A percentile compares a stretch with the other conserved stretches of the same genome.
Conservation (phyloP, 2,329 filamentous ascomycete species). For the Stylonectria norvegica region DNA sequence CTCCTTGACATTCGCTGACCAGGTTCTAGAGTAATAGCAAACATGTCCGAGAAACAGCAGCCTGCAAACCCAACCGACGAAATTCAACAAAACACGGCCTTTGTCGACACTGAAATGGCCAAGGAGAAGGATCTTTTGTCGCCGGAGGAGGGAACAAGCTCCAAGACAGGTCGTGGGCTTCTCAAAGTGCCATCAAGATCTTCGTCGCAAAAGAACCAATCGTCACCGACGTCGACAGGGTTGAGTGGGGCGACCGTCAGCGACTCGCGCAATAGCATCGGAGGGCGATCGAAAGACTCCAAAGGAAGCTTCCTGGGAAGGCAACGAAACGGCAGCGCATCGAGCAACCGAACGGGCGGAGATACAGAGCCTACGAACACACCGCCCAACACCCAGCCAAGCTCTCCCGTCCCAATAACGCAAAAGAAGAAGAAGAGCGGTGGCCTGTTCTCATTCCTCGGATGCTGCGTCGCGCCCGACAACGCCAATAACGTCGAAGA, state of each 20-base stretch:
- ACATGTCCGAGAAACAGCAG: constrained; percentile 33
- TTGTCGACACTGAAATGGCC: constrained; percentile 36
- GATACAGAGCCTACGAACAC: constrained; percentile 51
- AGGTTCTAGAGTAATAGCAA: constrained; percentile 23
- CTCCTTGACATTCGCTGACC: constrained; percentile 14
- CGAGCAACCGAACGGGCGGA: constrained; percentile 59
- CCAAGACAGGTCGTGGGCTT: constrained; percentile 50
- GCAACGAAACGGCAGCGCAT: constrained; percentile 64
- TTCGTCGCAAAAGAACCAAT: constrained; percentile 57
- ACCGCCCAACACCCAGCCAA: constrained; percentile 48
- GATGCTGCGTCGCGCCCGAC: constrained; percentile 64
- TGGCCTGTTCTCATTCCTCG: constrained; percentile 58
- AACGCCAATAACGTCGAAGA: constrained; percentile 52
- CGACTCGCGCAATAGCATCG: constrained; percentile 60
- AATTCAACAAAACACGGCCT: constrained; percentile 33
- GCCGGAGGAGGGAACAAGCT: constrained; percentile 40
- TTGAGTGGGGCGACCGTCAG: constrained; percentile 58
- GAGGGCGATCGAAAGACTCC: constrained; percentile 62
- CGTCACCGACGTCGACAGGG: constrained; percentile 57
- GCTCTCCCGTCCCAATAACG: constrained; percentile 47
- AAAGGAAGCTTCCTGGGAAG: constrained; percentile 61
- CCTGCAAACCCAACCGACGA: constrained; percentile 26
- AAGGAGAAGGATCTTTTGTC: constrained; percentile 42
- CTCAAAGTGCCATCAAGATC: constrained; percentile 60
- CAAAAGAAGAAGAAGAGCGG: constrained; percentile 54